These are phyloP conservation scores for Meyerozyma elateridarum DNA, from an alignment of 1,139 yeast genomes.

Conservation along the genomic window DNA sequence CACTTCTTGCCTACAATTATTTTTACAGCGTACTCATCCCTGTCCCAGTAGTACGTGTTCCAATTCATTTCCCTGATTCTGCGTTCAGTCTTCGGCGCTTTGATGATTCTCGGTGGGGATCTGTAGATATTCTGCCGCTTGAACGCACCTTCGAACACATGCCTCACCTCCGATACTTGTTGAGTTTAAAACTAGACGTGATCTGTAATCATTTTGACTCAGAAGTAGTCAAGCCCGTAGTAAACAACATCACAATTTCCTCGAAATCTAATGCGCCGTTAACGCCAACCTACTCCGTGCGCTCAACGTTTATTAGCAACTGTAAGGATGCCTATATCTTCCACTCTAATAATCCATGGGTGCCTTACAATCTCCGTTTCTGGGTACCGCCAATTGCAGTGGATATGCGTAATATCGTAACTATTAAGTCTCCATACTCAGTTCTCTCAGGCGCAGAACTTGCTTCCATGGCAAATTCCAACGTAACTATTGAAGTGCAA, in stretches of 20 bases:
- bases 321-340: constrained; percentile 31
- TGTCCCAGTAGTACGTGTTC: constrained; percentile 11
- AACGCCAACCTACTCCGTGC: background rate
- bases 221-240: background rate
- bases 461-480: constrained; percentile 7
- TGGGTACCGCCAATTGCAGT: constrained; percentile 37
- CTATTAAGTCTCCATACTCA: constrained; percentile 10
- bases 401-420: constrained; percentile 16
- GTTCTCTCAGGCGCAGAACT: constrained; percentile 10
- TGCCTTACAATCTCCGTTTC: constrained; percentile 34
- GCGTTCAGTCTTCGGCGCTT: too few relatives aligned
- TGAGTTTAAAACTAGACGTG: constrained; percentile 5
- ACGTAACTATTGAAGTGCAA: constrained; percentile 10
- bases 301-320: constrained; percentile 13
- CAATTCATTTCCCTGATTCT: constrained; percentile 6
- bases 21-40: constrained; percentile 25
- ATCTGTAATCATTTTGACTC: constrained; percentile 1
- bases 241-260: background rate
- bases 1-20: constrained; percentile 22
- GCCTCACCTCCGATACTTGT: constrained; percentile 9
- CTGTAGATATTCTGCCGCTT: background rate
- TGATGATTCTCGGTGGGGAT: background rate
- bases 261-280: too few relatives aligned
- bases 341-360: constrained; percentile 23
- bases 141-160: background rate